phyloP scores from a whole-genome alignment of 257 asterid species.

The Catharanthus roseus region DNA sequence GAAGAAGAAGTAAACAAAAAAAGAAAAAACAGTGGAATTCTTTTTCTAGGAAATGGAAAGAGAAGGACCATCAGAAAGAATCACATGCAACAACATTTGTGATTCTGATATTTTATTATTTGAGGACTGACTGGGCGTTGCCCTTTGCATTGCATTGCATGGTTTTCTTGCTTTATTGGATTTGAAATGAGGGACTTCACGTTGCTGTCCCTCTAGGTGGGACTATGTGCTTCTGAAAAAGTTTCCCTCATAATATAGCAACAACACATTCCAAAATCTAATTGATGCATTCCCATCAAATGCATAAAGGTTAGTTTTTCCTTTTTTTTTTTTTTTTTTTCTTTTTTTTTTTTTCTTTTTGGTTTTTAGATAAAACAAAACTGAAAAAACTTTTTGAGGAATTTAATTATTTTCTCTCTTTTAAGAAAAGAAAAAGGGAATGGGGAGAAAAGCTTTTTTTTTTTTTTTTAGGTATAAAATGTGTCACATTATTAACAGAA shows the following conservation, averaged over 20 bases:
- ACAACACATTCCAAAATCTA: not conserved
- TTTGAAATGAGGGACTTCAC: constrained; percentile 1
- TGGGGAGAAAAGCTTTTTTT: too few relatives aligned
- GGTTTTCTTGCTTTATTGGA: not conserved
- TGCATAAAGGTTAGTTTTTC: not conserved
- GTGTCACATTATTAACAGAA: too few relatives aligned
- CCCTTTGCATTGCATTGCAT: not conserved
- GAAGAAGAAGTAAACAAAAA: not conserved
- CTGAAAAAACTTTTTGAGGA: not conserved
- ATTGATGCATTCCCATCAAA: not conserved
- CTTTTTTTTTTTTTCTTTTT: too few relatives aligned
- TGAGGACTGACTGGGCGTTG: too few relatives aligned
- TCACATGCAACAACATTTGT: too few relatives aligned
- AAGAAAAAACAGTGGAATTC: not conserved
- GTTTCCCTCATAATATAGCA: not conserved
- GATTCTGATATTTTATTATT: too few relatives aligned
- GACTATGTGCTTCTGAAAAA: constrained; percentile 6
- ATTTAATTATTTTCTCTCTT: too few relatives aligned
- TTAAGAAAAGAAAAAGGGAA: too few relatives aligned
- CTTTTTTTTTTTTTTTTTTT: too few relatives aligned
- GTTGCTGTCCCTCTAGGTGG: constrained; percentile 2
- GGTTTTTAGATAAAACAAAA: not conserved
- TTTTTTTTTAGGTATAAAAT: too few relatives aligned
- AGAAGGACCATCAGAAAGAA: not conserved
- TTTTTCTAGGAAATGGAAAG: not conserved